Base-by-base conservation (phyloP, 441 rosid genomes). In the Gossypium gossypioides region DNA sequence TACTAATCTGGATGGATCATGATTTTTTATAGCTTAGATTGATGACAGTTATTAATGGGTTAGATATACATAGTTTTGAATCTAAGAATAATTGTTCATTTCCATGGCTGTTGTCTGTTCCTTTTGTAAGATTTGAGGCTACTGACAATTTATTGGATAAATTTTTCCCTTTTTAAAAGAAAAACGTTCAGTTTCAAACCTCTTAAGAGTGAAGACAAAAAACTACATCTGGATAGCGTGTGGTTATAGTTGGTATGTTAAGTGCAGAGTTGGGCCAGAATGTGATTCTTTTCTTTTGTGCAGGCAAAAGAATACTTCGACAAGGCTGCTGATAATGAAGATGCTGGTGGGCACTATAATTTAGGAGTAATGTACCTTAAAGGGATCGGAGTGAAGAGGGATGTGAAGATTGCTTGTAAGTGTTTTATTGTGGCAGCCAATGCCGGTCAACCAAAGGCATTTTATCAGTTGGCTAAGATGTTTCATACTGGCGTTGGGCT, bases 391-490 rank as follows among this genome's bases (percentile, higher is more conserved):
- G 97, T 96, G 56, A 88, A 80, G 81, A 90, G 88, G 79, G 98
- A 96, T 77, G 89, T 96, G 71, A 93, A 88, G 79, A 71, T 79
- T 65, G 99, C 98, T 1, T 86, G 89, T 77, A 82, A 81, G 64
- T 85, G 80, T 79, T 91, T 96, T 77, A 77, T 90, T 56, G 76
- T 60, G 51, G 99, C 98, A 81, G 98, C 99, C 59, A 96, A 93
- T 82, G 88, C 84, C 44, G 98, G 97, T 76, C 97, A 90, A 76
- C 97, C 97, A 24, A 96, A 96, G 88, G 99, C 98, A 56, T 90
- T 91, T 81, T 96, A 90, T 84, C 99, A 96, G 84, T 86, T 96
- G 77, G 99, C 97, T 58, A 96, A 87, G 86, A 96, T 93, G 99
- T 96, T 93, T 77, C 99, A 91, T 64, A 96, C 88, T 40, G 99